Base-by-base conservation (phyloP, 73 alveolate species). In the Paraurostyla sp. region DNA sequence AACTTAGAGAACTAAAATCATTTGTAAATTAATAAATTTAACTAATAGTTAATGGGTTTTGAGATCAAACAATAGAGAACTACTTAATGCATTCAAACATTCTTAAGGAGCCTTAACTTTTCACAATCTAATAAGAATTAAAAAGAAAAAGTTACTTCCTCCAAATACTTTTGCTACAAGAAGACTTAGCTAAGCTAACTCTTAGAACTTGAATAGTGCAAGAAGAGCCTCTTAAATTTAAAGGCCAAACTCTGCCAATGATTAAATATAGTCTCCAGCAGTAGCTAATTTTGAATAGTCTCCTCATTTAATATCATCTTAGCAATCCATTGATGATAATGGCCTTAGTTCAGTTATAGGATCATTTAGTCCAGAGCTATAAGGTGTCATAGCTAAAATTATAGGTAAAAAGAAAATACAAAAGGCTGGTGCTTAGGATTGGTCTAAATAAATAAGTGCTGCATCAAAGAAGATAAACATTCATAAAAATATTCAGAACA, bases 391-490 rank as follows among this genome's bases (percentile, higher is more conserved):
- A 3, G 71, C 20, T 6, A 23, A 36, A 20, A 81, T 40, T 15
- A 58, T 52, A 6, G 42, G 71, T 33, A 60, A 57, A 52, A 20
- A 11, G 49, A 7, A n/a, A 18, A 32, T 35, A 35, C n/a, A 9
- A 78, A 56, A 38, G 41, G 32, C 36, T 36, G 4, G 56, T 30
- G 33, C 6, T 22, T 36, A 46, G 16, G 38, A 52, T 46, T 60
- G 69, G 60, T 33, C 49, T 3, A 52, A 81, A 3, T 33, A 38
- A 23, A 32, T 81, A 3, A 81, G 91, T 81, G 76, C 82, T 58
- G 91, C 83, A 35, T 81, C 91, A 20, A 81, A 81, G 38, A 58
- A 40, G 69, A 42, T 81, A 2, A 81, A 81, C 36, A 58, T 81
- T 7, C 91, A 4, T 18, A 81, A 60, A 65, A 81, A 81, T 35